These are phyloP conservation scores for Colletotrichum horii DNA, from an alignment of 2,329 filamentous ascomycete genomes.

Conservation along the genomic window DNA sequence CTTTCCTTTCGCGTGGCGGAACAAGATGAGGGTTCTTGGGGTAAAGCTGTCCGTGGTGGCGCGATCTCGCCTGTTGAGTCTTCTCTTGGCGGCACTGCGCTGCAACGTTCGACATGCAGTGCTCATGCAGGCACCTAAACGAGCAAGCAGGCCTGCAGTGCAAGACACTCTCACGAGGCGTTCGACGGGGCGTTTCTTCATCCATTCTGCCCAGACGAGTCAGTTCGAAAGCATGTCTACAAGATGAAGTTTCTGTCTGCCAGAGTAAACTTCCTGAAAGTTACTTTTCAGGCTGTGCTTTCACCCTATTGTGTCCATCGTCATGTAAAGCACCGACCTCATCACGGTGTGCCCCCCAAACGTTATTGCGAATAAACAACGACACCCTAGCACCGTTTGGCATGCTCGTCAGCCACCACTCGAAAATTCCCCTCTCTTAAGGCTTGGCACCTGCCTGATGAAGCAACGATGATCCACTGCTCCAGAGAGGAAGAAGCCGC, in stretches of 20 bases:
- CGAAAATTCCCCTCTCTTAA: conserved; percentile 1
- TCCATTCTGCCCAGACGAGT: background rate
- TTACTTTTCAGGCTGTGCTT: background rate
- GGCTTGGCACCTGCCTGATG: conserved; percentile 20
- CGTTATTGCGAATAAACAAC: background rate
- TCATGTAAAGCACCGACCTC: background rate
- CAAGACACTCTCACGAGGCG: background rate
- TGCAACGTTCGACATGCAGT: background rate
- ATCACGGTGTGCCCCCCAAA: background rate
- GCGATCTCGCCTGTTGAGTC: background rate
- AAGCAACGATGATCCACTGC: conserved; percentile 13
- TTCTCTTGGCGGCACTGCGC: background rate
- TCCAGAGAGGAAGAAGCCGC: background rate
- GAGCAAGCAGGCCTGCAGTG: background rate
- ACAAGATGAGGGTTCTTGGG: background rate
- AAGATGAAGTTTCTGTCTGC: background rate
- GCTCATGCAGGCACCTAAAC: background rate
- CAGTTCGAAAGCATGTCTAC: background rate
- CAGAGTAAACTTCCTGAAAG: background rate
- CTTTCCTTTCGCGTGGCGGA: background rate
- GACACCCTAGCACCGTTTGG: background rate
- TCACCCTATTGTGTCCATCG: background rate
- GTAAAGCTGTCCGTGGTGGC: background rate
- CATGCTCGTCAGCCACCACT: background rate
- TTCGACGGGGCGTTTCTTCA: background rate